Evolutionary conservation across 2,329 filamentous ascomycete species (phyloP), one percentile per base, ranked within the genome.

Genomic region (Lecanicillium sp.): DNA sequence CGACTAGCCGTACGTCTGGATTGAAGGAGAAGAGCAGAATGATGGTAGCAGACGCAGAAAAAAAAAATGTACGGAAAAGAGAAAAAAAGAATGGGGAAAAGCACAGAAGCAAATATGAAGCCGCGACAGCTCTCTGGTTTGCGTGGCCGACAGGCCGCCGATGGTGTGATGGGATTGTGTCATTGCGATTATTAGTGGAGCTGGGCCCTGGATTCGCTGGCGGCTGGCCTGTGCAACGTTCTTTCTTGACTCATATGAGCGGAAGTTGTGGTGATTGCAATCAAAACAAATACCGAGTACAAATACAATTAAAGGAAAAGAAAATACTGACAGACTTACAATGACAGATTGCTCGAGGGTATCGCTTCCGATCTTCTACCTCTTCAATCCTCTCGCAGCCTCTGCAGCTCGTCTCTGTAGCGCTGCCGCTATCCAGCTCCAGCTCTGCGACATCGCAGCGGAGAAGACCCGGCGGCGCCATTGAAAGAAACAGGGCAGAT

Each of bases 121-220:
- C n/a, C 39, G 32, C 19, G 24, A 19, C 21, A n/a, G n/a, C n/a
- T n/a, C n/a, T n/a, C n/a, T n/a, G 14, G 19, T 32, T 38, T 32
- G 35, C 44, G 19, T 32, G 32, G 21, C 45, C 45, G 45, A 47
- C 42, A 12, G 12, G 15, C 29, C 24, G 15, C 35, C 39, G 37
- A 49, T 49, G 46, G 33, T 49, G 46, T 49, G 46, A 42, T 49
- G 46, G 32, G 39, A 49, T 43, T 49, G 39, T 49, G 46, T 38
- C 46, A 49, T 49, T 48, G 45, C 45, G 45, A 41, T 39, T 41
- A 41, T 48, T 36, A 48, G 45, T 48, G 45, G 45, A 19, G 36
- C 35, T 15, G 12, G 14, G 21, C 21, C 11, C 15, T 33, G 14
- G 21, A 6, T 8, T 14, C 24, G n/a, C 12, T 19, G 1, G 1